A percentile compares a stretch with the other conserved stretches of the same genome.
Conservation (phyloP, 2,329 filamentous ascomycete species). For the Chrysosporium queenslandicum region DNA sequence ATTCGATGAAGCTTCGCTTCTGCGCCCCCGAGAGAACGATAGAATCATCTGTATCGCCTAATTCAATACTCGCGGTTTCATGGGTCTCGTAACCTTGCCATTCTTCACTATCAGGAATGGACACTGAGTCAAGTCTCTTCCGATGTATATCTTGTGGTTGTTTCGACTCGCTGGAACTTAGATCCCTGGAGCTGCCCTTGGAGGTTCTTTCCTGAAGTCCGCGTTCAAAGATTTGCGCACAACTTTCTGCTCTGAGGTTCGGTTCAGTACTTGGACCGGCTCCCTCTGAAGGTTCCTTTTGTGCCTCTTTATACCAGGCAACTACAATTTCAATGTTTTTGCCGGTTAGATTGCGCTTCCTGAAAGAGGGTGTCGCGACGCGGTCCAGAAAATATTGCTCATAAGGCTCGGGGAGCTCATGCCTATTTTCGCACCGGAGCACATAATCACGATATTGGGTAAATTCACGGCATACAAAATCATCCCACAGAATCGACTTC, state of each 20-base stretch:
- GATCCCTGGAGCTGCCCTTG: not conserved
- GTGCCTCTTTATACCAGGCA: not conserved
- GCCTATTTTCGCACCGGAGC: conserved; percentile 20
- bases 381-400: conserved; percentile 31
- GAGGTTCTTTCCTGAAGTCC: not conserved
- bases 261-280: not conserved
- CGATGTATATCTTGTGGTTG: not conserved
- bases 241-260: not conserved
- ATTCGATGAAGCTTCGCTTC: not conserved
- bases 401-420: conserved; percentile 27
- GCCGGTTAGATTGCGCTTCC: conserved; percentile 30
- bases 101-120: conserved; percentile 10
- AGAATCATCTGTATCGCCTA: conserved; percentile 24
- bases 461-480: conserved; percentile 36
- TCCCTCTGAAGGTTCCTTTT: not conserved
- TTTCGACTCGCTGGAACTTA: no score
- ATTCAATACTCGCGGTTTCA: conserved; percentile 31
- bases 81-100: conserved; percentile 19
- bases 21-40: not conserved
- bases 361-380: conserved; percentile 27
- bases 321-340: conserved; percentile 26
- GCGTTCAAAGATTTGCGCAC: not conserved
- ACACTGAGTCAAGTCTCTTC: conserved; percentile 8
- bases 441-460: conserved; percentile 31
- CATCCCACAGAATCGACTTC: conserved; percentile 37